Percentiles rank a stretch among this genome's conserved stretches.
Evolutionary conservation across 768 basidiomycete genomes (phyloP).

Genomic region (Kwoniella mangroviensis): DNA sequence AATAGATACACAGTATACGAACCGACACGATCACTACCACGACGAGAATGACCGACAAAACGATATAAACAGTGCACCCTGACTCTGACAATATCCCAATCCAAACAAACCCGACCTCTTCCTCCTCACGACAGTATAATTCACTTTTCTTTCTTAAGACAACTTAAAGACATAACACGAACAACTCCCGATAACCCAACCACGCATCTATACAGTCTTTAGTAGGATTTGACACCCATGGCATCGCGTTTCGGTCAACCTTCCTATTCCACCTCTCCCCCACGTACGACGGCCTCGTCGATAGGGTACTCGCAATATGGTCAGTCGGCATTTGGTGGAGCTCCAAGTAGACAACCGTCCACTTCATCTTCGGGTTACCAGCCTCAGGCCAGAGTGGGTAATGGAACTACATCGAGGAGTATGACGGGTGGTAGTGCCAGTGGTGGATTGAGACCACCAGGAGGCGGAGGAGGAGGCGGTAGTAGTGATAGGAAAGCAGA

Average conservation of each 20-base stretch:
- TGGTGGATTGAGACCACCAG: slow-evolving; percentile 21
- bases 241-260: slow-evolving; percentile 17
- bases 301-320: slow-evolving; percentile 51
- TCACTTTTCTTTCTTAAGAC: too few relatives aligned
- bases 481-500: slow-evolving; percentile 37
- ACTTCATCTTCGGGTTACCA: slow-evolving; percentile 18
- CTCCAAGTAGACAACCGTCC: slow-evolving; percentile 27
- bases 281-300: slow-evolving; percentile 51
- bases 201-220: background rate
- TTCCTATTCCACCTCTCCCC: slow-evolving; percentile 29
- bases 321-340: slow-evolving; percentile 29
- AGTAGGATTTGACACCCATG: slow-evolving; percentile 5
- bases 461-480: background rate
- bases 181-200: background rate
- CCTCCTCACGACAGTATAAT: too few relatives aligned
- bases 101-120: too few relatives aligned
- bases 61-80: too few relatives aligned
- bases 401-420: slow-evolving; percentile 14
- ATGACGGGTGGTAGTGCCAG: slow-evolving; percentile 2
- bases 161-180: background rate
- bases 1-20: too few relatives aligned
- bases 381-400: slow-evolving; percentile 11
- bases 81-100: too few relatives aligned
- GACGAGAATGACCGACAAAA: background rate
- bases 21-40: background rate